Conservation (phyloP, 768 basidiomycete genomes). For the Tremella yokohamensis region DNA sequence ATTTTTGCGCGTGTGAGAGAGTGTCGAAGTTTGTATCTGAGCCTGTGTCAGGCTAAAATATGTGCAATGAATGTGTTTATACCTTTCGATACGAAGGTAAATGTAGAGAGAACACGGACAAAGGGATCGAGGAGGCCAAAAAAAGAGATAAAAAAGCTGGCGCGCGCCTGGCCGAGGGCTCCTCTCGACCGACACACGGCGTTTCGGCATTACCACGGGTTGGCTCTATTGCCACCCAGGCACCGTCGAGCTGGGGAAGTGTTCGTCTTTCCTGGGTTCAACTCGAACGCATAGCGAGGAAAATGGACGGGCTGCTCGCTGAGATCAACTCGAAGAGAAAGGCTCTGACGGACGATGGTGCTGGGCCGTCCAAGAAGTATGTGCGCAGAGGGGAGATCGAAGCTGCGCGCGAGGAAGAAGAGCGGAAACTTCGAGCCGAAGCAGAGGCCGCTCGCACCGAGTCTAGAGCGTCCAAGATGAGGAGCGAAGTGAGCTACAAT, state of each 20-base stretch:
- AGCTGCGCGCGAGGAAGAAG: conserved; percentile 55
- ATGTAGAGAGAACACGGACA: neutral
- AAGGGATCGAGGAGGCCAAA: neutral
- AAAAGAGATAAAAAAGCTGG: neutral
- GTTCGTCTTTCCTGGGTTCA: neutral
- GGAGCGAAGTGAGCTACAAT: conserved; percentile 21
- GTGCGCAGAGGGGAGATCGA: conserved; percentile 89
- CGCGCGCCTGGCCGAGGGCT: too few species aligned
- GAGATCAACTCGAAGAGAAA: conserved; percentile 88
- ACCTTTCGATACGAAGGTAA: conserved; percentile 4
- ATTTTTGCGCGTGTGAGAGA: conserved; percentile 1
- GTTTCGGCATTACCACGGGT: neutral
- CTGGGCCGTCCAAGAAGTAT: conserved; percentile 62
- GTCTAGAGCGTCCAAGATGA: conserved; percentile 35
- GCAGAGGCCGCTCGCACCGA: conserved; percentile 43
- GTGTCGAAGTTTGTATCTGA: conserved; percentile 10
- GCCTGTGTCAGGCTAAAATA: conserved; percentile 3
- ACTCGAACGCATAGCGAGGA: neutral
- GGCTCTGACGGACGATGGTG: conserved; percentile 57
- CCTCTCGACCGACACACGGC: neutral
- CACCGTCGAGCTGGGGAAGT: neutral
- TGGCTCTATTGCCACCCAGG: neutral
- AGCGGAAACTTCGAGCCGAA: conserved; percentile 36
- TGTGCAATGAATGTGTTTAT: conserved; percentile 1
- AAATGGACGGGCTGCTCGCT: conserved; percentile 85